Base-by-base conservation (phyloP, 305 asterid genomes). In the Fraxinus ornus region DNA sequence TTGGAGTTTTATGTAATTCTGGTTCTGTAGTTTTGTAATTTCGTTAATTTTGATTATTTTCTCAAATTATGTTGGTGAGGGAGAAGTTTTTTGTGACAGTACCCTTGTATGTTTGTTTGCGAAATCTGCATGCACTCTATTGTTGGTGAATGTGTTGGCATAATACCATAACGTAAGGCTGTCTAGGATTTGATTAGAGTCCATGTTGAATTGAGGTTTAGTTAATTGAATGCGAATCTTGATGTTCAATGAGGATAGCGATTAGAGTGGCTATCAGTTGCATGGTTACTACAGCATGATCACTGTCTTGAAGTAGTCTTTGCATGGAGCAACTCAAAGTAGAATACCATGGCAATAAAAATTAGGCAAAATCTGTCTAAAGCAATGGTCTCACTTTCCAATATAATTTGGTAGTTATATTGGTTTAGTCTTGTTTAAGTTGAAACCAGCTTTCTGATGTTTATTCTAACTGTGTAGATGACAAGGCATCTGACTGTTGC, bases 401-500 rank as follows among this genome's bases (percentile, higher is more conserved):
- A 52, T 66, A 55, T 71, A 13, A 41, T 75, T 77, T 37, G 80
- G 70, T 71, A 15, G 47, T 76, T 47, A 28, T 78, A 35, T 35
- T 75, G 10, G 64, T 64, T 21, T 21, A 10, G 9, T 81, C 39
- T 68, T 36, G 22, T 84, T 85, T 76, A 64, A 80, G 86, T 73
- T 24, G 77, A 77, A 72, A 44, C 74, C 79, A 22, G 47, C 24
- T 87, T 74, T 83, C 88, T 86, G 73, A 83, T 86, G 80, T 79
- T 73, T 83, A 37, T 77, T 82, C 68, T 35, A 76, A 84, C 74
- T 39, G 66, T 81, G 52, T 83, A 92, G 98, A 87, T 91, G 82
- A 78, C 94, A 83, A 95, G 90, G 85, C 86, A 81, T 89, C 84
- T 90, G 49, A 89, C 79, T 52, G 89, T 86, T 79, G 91, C 91